phyloP scores from a whole-genome alignment of 2,329 filamentous ascomycete species.

The Calonectria hongkongensis region DNA sequence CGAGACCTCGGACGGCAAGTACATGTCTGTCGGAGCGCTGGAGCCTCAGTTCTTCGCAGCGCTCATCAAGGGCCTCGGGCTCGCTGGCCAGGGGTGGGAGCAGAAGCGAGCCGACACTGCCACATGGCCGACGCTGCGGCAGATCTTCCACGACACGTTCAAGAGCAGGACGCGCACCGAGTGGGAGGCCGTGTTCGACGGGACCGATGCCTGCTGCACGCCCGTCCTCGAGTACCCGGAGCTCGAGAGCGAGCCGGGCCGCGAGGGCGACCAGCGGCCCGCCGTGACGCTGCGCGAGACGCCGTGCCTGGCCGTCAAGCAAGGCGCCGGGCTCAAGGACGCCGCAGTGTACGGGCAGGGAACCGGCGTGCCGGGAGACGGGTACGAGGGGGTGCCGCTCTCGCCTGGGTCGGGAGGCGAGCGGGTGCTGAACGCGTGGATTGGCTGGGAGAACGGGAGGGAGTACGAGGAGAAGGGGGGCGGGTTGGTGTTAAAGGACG shows the following conservation, averaged over 20 bases:
- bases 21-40: slow-evolving; percentile 91
- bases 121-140: slow-evolving; percentile 81
- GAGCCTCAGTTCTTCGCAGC: slow-evolving; percentile 89
- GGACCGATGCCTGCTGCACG: slow-evolving; percentile 94
- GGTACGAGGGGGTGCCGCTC: slow-evolving; percentile 78
- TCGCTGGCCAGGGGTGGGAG: slow-evolving; percentile 72
- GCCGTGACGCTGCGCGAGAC: slow-evolving; percentile 81
- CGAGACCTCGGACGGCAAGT: slow-evolving; percentile 85
- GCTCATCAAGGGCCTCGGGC: slow-evolving; percentile 79
- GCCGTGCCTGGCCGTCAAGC: slow-evolving; percentile 78
- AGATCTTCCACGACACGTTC: slow-evolving; percentile 79
- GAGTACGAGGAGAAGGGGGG: slow-evolving; percentile 82
- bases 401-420: slow-evolving; percentile 83
- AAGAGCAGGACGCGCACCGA: slow-evolving; percentile 81
- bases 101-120: slow-evolving; percentile 74
- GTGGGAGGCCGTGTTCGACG: slow-evolving; percentile 92
- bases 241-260: slow-evolving; percentile 71
- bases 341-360: slow-evolving; percentile 76
- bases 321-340: slow-evolving; percentile 59
- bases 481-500: slow-evolving; percentile 71
- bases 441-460: slow-evolving; percentile 83
- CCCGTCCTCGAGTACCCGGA: slow-evolving; percentile 87
- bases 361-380: slow-evolving; percentile 77
- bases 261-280: slow-evolving; percentile 82
- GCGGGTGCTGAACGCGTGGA: slow-evolving; percentile 81